Conservation (phyloP, 2,329 filamentous ascomycete species). For the Fusarium sp. region DNA sequence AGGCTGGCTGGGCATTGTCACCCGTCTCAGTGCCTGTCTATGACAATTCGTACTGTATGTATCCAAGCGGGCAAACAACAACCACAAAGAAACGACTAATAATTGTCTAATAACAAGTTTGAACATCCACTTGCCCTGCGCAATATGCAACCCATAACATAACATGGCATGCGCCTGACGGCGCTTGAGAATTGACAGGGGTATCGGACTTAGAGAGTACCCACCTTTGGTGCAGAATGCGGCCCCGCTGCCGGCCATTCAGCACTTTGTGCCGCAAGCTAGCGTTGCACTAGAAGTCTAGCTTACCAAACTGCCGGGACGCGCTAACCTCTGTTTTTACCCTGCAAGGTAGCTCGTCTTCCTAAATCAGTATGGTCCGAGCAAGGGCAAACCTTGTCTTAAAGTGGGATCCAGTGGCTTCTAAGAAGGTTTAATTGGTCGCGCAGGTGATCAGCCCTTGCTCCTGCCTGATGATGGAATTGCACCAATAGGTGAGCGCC, state of each 20-base stretch:
- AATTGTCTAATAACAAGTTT: conserved; percentile 37
- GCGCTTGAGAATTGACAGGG: conserved; percentile 44
- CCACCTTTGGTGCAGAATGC: conserved; percentile 27
- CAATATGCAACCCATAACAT: conserved; percentile 44
- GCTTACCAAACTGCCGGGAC: conserved; percentile 56
- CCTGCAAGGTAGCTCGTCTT: conserved; percentile 24
- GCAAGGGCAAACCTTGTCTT: conserved; percentile 28
- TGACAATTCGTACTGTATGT: conserved; percentile 24
- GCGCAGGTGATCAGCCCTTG: conserved; percentile 14
- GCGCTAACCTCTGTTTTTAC: conserved; percentile 49
- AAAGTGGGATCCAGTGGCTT: background rate
- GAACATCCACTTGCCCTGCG: conserved; percentile 30
- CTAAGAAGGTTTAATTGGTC: conserved; percentile 38
- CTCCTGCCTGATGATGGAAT: background rate
- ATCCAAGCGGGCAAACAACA: conserved; percentile 11
- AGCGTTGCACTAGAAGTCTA: conserved; percentile 42
- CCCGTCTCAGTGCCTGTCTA: conserved; percentile 2
- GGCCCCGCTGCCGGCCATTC: conserved; percentile 49
- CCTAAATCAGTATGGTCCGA: conserved; percentile 16
- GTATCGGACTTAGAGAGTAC: conserved; percentile 33
- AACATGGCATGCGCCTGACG: conserved; percentile 33
- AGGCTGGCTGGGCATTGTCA: conserved; percentile 10
- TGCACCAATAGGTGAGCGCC: conserved; percentile 48
- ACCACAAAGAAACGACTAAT: conserved; percentile 35
- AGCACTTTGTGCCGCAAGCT: conserved; percentile 39